phyloP scores from a whole-genome alignment of 1,284 basidiomycete species.

The Hemileccinum hortonii region DNA sequence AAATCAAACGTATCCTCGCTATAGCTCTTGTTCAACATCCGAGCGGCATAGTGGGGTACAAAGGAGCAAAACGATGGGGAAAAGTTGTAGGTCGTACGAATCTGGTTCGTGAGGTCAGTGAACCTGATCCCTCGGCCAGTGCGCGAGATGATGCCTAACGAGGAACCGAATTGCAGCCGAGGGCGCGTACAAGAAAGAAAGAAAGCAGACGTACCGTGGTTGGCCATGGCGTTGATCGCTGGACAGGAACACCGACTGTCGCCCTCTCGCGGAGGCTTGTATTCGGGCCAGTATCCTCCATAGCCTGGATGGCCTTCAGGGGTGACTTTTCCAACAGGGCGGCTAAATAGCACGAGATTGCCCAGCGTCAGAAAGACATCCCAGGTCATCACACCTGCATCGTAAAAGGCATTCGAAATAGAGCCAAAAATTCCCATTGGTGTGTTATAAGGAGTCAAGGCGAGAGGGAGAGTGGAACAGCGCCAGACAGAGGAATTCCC shows the following conservation, averaged over 20 bases:
- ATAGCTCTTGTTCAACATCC: slow-evolving; percentile 56
- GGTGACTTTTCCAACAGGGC: slow-evolving; percentile 50
- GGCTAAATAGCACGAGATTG: slow-evolving; percentile 54
- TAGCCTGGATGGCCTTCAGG: slow-evolving; percentile 55
- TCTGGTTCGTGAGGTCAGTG: slow-evolving; percentile 39
- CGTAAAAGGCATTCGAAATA: slow-evolving; percentile 15
- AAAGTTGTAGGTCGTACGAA: slow-evolving; percentile 66
- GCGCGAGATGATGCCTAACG: slow-evolving; percentile 65
- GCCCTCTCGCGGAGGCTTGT: slow-evolving; percentile 50
- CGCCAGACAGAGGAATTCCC: too few species aligned
- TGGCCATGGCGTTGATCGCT: slow-evolving; percentile 76
- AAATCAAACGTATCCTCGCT: slow-evolving; percentile 60
- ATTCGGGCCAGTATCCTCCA: slow-evolving; percentile 69
- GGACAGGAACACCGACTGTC: slow-evolving; percentile 72
- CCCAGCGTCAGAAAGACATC: slow-evolving; percentile 53
- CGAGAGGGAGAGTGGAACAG: too few species aligned
- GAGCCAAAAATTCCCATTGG: slow-evolving; percentile 14
- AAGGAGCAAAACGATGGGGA: slow-evolving; percentile 60
- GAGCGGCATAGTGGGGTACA: slow-evolving; percentile 55
- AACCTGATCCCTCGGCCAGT: slow-evolving; percentile 68
- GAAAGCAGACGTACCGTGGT: slow-evolving; percentile 65
- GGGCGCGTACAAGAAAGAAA: too few species aligned
- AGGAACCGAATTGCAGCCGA: too few species aligned
- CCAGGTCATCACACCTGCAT: slow-evolving; percentile 42
- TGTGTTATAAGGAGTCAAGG: too few species aligned